Conservation (phyloP, 176 grass and related monocot genomes). For the Lolium rigidum region DNA sequence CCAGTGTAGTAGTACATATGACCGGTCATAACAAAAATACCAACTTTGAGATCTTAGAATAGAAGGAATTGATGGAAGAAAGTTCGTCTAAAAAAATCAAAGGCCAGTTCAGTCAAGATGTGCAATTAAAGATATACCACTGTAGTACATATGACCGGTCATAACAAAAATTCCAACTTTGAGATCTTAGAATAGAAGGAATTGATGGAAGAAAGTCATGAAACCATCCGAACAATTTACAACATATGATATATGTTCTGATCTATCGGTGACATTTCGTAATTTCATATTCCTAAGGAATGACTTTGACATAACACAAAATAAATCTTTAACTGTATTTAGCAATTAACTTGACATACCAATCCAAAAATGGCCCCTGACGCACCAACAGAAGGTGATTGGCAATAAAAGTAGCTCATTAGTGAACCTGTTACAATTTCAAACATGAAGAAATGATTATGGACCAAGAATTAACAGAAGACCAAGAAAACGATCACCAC, state of each 20-base stretch:
- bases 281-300: constrained; percentile 4
- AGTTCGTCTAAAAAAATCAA: no score
- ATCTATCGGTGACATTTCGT: background rate
- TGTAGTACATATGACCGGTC: no score
- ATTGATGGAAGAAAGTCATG: background rate
- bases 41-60: background rate
- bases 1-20: background rate
- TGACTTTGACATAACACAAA: background rate
- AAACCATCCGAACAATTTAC: constrained; percentile 9
- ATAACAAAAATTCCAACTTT: no score
- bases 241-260: background rate
- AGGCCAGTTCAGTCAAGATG: no score
- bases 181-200: no score
- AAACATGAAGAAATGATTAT: constrained; percentile 33
- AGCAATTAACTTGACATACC: constrained; percentile 50
- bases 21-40: background rate
- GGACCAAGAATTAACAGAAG: constrained; percentile 37
- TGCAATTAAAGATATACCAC: no score
- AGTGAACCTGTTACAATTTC: constrained; percentile 70
- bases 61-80: no score
- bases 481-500: background rate
- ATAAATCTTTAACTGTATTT: background rate
- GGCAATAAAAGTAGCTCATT: constrained; percentile 74
- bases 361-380: constrained; percentile 95
- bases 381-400: constrained; percentile 75